phyloP scores from a whole-genome alignment of 139 green algal species.

The Chlamydomonas schloesseri region DNA sequence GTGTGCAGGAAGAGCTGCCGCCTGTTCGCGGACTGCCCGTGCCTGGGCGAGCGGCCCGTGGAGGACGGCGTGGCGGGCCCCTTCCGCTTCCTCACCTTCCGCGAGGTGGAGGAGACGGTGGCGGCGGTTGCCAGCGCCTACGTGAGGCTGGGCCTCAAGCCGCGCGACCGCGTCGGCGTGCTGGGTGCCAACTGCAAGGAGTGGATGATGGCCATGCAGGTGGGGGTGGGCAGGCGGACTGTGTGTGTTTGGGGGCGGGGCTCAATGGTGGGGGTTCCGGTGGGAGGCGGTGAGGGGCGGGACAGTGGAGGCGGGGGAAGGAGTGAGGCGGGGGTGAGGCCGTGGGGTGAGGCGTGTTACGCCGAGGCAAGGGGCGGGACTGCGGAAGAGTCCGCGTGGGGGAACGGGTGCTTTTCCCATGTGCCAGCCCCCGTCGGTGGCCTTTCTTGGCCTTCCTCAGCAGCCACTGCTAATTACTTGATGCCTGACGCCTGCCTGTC shows the following conservation, averaged over 20 bases:
- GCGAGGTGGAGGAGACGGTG: constrained; percentile 40
- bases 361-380: no score
- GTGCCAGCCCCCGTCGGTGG: no score
- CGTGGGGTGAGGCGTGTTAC: no score
- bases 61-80: constrained; percentile 31
- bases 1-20: constrained; percentile 12
- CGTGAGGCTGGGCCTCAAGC: constrained; percentile 45
- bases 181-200: constrained; percentile 75
- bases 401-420: no score
- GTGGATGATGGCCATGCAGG: constrained; percentile 85
- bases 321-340: no score
- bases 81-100: constrained; percentile 70
- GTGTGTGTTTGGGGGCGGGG: background rate
- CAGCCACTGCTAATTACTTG: no score
- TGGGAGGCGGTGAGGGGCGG: background rate
- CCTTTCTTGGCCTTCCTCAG: no score
- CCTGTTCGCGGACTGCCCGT: constrained; percentile 48
- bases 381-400: no score
- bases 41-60: constrained; percentile 56
- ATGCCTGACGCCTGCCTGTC: no score
- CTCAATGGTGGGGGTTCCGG: background rate
- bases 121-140: constrained; percentile 49
- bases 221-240: constrained; percentile 3
- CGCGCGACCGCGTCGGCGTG: constrained; percentile 59
- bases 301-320: no score